Percentiles rank a stretch among this genome's conserved stretches.
Conservation (phyloP, 306 rosid genomes). For the Amphicarpaea edgeworthii region DNA sequence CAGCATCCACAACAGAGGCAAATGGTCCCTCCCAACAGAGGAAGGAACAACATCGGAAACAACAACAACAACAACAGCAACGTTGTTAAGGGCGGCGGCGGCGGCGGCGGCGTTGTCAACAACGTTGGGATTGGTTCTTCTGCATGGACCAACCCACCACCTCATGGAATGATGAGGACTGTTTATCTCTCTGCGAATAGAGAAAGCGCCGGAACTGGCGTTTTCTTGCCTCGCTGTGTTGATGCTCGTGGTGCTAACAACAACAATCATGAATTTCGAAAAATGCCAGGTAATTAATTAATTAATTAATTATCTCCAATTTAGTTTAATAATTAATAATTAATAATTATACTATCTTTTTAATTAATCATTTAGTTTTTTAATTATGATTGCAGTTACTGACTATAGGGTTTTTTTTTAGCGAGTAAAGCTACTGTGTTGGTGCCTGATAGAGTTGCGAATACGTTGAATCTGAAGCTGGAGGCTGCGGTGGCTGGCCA, state of each 20-base stretch:
- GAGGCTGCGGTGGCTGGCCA: slow-evolving; percentile 45
- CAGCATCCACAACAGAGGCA: slow-evolving; percentile 33
- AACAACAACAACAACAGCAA: slow-evolving; percentile 9
- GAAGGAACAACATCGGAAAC: slow-evolving; percentile 37
- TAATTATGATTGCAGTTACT: too few relatives aligned
- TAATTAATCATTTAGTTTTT: background rate
- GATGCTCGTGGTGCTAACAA: background rate
- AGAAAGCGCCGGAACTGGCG: slow-evolving; percentile 84
- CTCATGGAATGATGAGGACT: slow-evolving; percentile 58
- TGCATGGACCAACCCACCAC: slow-evolving; percentile 86
- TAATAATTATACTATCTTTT: too few relatives aligned
- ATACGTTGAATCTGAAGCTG: slow-evolving; percentile 64
- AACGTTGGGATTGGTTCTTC: slow-evolving; percentile 35
- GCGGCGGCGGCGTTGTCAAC: background rate
- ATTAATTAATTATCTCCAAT: too few relatives aligned
- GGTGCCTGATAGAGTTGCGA: slow-evolving; percentile 74
- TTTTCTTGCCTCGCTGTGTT: slow-evolving; percentile 73
- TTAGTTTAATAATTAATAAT: too few relatives aligned
- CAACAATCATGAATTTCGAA: slow-evolving; percentile 37
- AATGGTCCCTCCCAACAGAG: slow-evolving; percentile 45
- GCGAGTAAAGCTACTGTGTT: slow-evolving; percentile 44
- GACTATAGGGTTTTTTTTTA: too few relatives aligned
- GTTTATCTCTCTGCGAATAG: slow-evolving; percentile 50
- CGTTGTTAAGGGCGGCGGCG: background rate
- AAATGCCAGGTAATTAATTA: slow-evolving; percentile 66